Conservation (phyloP, 2,329 filamentous ascomycete genomes). For the Stemphylium lycopersici region DNA sequence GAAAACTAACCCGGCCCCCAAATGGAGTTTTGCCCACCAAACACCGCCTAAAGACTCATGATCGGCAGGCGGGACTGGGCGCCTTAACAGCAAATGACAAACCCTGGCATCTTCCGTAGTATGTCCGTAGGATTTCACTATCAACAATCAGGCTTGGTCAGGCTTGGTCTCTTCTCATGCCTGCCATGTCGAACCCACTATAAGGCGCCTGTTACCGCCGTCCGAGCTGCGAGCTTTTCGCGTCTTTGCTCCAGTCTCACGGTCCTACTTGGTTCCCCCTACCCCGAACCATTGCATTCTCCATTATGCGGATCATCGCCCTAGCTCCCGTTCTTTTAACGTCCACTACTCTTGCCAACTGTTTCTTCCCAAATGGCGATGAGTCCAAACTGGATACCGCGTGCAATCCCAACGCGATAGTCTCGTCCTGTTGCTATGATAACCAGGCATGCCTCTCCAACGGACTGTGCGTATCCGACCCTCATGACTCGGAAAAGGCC, state of each 20-base stretch:
- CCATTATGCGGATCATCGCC: neutral
- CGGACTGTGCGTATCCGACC: conserved; percentile 36
- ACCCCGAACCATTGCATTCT: neutral
- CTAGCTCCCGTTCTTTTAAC: neutral
- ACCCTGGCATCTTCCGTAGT: neutral
- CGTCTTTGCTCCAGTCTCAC: neutral
- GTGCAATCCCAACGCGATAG: conserved; percentile 24
- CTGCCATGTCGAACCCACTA: neutral
- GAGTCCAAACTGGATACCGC: conserved; percentile 18
- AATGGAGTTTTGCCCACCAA: neutral
- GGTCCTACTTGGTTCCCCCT: neutral
- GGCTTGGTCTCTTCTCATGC: neutral
- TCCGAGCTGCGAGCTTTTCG: neutral
- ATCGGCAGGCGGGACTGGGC: neutral
- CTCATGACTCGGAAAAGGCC: conserved; percentile 24
- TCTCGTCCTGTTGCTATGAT: conserved; percentile 35
- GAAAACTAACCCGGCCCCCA: neutral
- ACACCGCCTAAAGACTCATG: neutral
- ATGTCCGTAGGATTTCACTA: neutral
- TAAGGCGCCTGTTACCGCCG: conserved; percentile 1
- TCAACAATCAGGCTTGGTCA: neutral
- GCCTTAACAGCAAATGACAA: neutral
- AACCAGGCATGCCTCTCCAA: conserved; percentile 41
- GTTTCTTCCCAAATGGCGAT: conserved; percentile 26
- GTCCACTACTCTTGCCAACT: conserved; percentile 12